Base-by-base conservation (phyloP, 495 filamentous ascomycete species). In the Daldinia caldariorum region DNA sequence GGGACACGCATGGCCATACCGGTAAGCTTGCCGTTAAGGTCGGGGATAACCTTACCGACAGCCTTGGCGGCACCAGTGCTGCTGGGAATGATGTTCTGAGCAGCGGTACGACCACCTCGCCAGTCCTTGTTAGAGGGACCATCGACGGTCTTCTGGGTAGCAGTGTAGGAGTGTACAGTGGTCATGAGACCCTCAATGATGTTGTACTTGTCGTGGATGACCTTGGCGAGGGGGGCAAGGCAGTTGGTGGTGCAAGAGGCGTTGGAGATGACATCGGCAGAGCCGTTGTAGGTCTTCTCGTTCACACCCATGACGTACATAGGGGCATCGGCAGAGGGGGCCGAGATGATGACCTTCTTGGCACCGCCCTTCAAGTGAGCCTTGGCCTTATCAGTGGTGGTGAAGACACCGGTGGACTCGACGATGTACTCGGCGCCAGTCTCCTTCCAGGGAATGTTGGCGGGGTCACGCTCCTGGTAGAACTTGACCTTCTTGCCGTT, bases 291-390 rank as follows among this genome's bases (percentile, higher is more conserved):
- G 75, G 82, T 85, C 81, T 92, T 86, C 83, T 98, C 87, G 88
- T 99, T 99, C 84, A 99, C 95, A 81, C 95, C 95, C 91, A 97
- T 97, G 77, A 99, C 95, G 88, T 95, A 99, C 95, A 99, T 99
- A 77, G 95, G 94, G 76, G 95, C 96, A 88, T 99, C 95, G 67
- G 94, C 94, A 73, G 95, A 99, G 73, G 95, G 95, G 76, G 95
- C 95, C 75, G 95, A 98, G 90, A 99, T 99, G 87, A 99, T 86
- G 82, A 99, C 95, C 88, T 97, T 97, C 93, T 97, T 98, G 80
- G 95, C 95, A 81, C 95, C 95, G 79, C 95, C 95, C 88, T 95
- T 94, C 88, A 99, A 88, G 85, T 99, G 95, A 76, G 90, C 91
- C 75, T 87, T 87, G 78, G 95, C 95, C 91, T 97, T 97, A 65